A percentile compares a stretch with the other conserved stretches of the same genome.
Conservation (phyloP, 1,139 yeast species). For the Yamadazyma buinensis region DNA sequence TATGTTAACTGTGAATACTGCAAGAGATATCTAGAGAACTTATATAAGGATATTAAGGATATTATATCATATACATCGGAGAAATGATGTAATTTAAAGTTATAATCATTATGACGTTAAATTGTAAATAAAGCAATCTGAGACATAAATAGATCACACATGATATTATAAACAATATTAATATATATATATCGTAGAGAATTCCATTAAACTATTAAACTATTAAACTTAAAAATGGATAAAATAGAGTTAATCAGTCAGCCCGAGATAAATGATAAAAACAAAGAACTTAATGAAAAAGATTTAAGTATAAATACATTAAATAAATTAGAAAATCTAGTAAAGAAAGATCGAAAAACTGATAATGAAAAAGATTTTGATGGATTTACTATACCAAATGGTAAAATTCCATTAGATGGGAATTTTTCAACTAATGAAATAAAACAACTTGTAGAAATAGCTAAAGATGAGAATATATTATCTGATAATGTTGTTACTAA, state of each 20-base stretch:
- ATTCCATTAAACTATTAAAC: too few relatives aligned
- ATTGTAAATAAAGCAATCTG: too few relatives aligned
- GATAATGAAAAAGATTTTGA: constrained; percentile 23
- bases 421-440: constrained; percentile 38
- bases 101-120: too few relatives aligned
- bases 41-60: too few relatives aligned
- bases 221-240: too few relatives aligned
- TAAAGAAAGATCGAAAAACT: constrained; percentile 12
- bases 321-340: constrained; percentile 16
- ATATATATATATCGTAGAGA: too few relatives aligned
- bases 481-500: constrained; percentile 23
- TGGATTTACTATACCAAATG: constrained; percentile 36
- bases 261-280: constrained; percentile 13
- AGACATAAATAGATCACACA: too few relatives aligned
- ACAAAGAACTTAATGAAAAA: constrained; percentile 8
- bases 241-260: constrained; percentile 20
- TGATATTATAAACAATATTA: too few relatives aligned
- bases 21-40: too few relatives aligned
- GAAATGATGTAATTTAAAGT: too few relatives aligned
- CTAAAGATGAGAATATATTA: constrained; percentile 30
- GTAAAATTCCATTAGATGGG: constrained; percentile 40
- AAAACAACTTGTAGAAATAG: constrained; percentile 25
- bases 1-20: too few relatives aligned
- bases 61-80: too few relatives aligned
- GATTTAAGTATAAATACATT: constrained; percentile 10